Evolutionary conservation across 129 eudicot genomes (phyloP).

Genomic region (Centella asiatica): DNA sequence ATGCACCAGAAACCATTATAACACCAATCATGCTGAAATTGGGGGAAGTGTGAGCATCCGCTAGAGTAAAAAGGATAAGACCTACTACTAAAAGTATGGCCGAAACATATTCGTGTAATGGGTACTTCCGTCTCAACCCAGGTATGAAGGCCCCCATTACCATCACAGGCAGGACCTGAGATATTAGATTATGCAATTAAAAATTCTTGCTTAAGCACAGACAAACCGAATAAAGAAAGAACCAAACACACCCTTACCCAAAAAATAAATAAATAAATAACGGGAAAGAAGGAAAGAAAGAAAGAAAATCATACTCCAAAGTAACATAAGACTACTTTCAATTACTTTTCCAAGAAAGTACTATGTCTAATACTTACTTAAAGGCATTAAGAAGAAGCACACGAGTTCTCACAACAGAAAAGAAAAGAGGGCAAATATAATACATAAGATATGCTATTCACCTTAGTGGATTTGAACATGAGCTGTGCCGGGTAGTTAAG

Average conservation of each 20-base stretch:
- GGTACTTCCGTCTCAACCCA: constrained; percentile 61
- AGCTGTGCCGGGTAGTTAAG: constrained; percentile 87
- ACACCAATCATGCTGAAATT: constrained; percentile 81
- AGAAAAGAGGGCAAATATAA: too few relatives aligned
- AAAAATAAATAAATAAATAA: too few relatives aligned
- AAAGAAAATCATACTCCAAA: neutral
- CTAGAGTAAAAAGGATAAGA: constrained; percentile 65
- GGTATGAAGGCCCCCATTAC: neutral
- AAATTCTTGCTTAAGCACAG: neutral
- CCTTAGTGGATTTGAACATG: constrained; percentile 96
- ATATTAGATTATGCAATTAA: neutral
- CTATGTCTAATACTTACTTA: neutral
- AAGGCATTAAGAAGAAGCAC: neutral
- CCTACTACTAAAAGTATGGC: constrained; percentile 70
- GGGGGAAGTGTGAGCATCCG: constrained; percentile 80
- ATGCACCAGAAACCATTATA: constrained; percentile 73
- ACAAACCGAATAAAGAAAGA: neutral
- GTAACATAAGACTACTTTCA: neutral
- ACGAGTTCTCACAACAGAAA: neutral
- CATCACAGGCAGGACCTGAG: constrained; percentile 85
- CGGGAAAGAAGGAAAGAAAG: too few relatives aligned
- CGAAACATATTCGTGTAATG: constrained; percentile 61
- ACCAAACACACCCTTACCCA: too few relatives aligned
- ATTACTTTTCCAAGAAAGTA: neutral
- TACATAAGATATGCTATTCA: constrained; percentile 4